These are phyloP conservation scores for Neurospora sp. DNA, from an alignment of 2,329 filamentous ascomycete genomes.

Conservation along the genomic window DNA sequence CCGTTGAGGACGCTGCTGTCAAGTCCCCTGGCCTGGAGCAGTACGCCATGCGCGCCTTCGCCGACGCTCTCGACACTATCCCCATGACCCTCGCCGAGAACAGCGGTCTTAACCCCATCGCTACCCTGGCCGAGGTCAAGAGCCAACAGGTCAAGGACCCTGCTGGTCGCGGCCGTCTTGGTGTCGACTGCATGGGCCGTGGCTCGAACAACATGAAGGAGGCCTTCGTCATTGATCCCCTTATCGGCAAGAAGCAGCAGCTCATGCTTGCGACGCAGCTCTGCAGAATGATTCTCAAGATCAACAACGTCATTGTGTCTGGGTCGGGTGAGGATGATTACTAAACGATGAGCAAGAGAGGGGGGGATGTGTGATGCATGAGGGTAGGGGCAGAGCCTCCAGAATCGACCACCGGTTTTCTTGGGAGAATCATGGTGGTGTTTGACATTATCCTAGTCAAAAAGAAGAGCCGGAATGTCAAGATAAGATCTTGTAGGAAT, in stretches of 20 bases:
- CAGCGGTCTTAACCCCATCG: conserved; percentile 89
- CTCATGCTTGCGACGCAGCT: conserved; percentile 92
- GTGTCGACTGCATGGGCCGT: conserved; percentile 95
- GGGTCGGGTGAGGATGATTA: conserved; percentile 82
- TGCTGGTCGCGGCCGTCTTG: conserved; percentile 53
- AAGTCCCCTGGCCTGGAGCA: conserved; percentile 97
- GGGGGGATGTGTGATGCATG: not conserved
- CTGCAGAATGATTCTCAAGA: conserved; percentile 95
- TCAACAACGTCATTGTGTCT: conserved; percentile 92
- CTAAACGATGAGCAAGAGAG: conserved; percentile 33
- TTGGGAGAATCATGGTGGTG: not conserved
- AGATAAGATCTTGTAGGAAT: not conserved
- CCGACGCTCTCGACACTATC: conserved; percentile 85
- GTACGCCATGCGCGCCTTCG: conserved; percentile 97
- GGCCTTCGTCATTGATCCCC: conserved; percentile 93
- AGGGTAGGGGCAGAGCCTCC: not conserved
- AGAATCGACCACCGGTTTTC: not conserved
- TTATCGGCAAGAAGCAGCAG: conserved; percentile 98
- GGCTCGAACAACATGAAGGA: conserved; percentile 97
- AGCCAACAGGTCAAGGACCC: conserved; percentile 81
- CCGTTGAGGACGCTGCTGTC: conserved; percentile 88
- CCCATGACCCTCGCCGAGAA: conserved; percentile 98
- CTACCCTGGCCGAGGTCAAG: conserved; percentile 90
- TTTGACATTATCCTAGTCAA: not conserved
- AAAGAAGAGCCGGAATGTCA: not conserved